Evolutionary conservation across 2,329 filamentous ascomycete species (phyloP), one percentile per base, ranked within the genome.

Genomic region (Madurella mycetomatis): DNA sequence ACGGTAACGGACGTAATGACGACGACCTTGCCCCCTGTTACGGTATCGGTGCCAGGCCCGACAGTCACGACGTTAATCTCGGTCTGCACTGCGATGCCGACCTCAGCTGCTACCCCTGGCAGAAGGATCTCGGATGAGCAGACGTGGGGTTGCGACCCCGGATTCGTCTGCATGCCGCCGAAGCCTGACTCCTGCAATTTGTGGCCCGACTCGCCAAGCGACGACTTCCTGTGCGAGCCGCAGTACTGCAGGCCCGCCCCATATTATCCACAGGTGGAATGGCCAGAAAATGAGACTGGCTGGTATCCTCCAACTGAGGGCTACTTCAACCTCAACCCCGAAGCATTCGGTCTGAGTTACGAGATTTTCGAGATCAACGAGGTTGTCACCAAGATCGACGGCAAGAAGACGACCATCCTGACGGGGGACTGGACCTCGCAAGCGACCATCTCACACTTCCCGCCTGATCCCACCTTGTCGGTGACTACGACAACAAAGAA

Each of bases 271-370:
- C 60, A 60, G 1, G 65, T 74, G 0, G 63, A 62, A 0, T 84
- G 80, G 81, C 61, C 67, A 0, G 60, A 66, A 1, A 73, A 75
- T 52, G 53, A 72, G 42, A 81, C 78, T 0, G 59, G 69, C 15
- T 83, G 79, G 63, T 84, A 78, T 58, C 77, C 77, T 1, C 73
- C 78, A 1, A 74, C 72, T 0, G 65, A 73, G 0, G 81, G 77
- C 3, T 88, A 87, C 65, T 88, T 84, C 70, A 78, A 87, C 55
- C 74, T 88, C n/a, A 73, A 84, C 52, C 82, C 86, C 0, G 66
- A 73, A 1, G 75, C 75, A 0, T 89, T 88, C 54, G 85, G 84
- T 4, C 71, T 88, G 15, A 79, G 75, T 47, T 85, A 81, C 55
- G 79, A 78, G 41, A 83, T 88, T 16, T 88, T 86, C 56, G 73